Percentiles rank a stretch among this genome's conserved stretches.
phyloP scores from a whole-genome alignment of 2,329 filamentous ascomycete species.

The Chaetomiaceae sp. region DNA sequence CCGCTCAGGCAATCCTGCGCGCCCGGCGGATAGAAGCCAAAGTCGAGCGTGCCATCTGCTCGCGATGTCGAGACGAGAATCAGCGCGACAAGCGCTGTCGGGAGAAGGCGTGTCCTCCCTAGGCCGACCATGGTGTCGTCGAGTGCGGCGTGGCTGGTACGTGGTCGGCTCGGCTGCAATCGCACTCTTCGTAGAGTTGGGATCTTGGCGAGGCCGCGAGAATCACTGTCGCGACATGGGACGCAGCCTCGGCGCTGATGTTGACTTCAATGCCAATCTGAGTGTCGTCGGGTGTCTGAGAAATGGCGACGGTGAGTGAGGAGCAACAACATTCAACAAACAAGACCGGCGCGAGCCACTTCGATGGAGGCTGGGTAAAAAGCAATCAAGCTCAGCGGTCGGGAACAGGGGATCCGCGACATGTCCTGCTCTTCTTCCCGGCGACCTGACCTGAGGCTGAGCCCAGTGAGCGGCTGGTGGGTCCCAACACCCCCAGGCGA shows the following conservation, averaged over 20 bases:
- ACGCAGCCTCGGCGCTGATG: background rate
- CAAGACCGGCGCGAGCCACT: background rate
- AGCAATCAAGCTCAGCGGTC: background rate
- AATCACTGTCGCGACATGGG: background rate
- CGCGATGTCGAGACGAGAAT: slow-evolving; percentile 23
- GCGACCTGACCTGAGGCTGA: slow-evolving; percentile 8
- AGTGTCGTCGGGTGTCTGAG: too few relatives aligned
- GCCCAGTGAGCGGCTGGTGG: background rate
- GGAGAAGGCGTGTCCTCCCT: slow-evolving; percentile 12
- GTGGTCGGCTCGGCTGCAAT: background rate
- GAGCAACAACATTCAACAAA: background rate
- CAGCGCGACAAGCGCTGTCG: slow-evolving; percentile 28
- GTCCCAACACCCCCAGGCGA: background rate
- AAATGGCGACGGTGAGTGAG: too few relatives aligned
- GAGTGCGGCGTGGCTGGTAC: background rate
- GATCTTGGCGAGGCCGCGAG: background rate
- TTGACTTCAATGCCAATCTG: background rate
- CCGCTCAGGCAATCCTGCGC: slow-evolving; percentile 42
- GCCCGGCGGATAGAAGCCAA: slow-evolving; percentile 39
- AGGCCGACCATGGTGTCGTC: slow-evolving; percentile 14
- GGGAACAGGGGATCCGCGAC: background rate
- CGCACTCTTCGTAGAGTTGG: background rate
- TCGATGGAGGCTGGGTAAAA: slow-evolving; percentile 1
- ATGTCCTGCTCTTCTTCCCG: background rate
- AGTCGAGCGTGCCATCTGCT: slow-evolving; percentile 35